Conservation (phyloP, 1,284 basidiomycete species). For the Cryptococcus sp. region DNA sequence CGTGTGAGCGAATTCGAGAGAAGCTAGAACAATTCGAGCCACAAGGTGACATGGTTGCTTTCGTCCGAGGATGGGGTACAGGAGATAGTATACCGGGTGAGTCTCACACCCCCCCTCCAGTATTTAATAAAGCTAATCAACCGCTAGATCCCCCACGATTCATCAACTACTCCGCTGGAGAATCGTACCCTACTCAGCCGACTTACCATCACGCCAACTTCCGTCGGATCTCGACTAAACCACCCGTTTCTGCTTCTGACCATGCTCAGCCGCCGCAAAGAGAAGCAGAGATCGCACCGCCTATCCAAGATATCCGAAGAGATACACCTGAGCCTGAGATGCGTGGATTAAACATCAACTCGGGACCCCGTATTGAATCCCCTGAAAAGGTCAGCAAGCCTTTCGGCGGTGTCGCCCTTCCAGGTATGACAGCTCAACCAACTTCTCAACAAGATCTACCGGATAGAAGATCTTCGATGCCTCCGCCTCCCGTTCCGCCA, state of each 20-base stretch:
- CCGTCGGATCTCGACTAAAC: slow-evolving; percentile 34
- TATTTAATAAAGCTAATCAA: not conserved
- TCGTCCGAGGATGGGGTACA: slow-evolving; percentile 78
- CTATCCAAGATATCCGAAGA: not conserved
- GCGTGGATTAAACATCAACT: not conserved
- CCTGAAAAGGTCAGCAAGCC: slow-evolving; percentile 9
- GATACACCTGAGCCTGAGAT: not conserved
- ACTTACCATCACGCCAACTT: slow-evolving; percentile 42
- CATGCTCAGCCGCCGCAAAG: not conserved
- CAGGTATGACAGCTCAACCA: slow-evolving; percentile 32
- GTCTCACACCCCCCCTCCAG: not conserved
- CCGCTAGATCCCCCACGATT: slow-evolving; percentile 66
- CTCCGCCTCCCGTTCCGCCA: slow-evolving; percentile 28
- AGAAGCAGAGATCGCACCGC: not conserved
- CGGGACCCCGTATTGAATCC: slow-evolving; percentile 1
- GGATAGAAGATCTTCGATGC: slow-evolving; percentile 17
- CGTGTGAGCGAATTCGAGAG: slow-evolving; percentile 79
- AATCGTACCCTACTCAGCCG: slow-evolving; percentile 37
- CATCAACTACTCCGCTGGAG: slow-evolving; percentile 57
- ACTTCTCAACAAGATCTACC: slow-evolving; percentile 9
- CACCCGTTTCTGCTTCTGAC: slow-evolving; percentile 16
- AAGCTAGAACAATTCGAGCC: slow-evolving; percentile 77
- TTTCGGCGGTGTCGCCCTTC: slow-evolving; percentile 42
- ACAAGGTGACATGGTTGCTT: slow-evolving; percentile 75
- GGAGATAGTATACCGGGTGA: slow-evolving; percentile 67